Base-by-base conservation (phyloP, 1,284 basidiomycete genomes). In the Microbotryomycetes sp. region DNA sequence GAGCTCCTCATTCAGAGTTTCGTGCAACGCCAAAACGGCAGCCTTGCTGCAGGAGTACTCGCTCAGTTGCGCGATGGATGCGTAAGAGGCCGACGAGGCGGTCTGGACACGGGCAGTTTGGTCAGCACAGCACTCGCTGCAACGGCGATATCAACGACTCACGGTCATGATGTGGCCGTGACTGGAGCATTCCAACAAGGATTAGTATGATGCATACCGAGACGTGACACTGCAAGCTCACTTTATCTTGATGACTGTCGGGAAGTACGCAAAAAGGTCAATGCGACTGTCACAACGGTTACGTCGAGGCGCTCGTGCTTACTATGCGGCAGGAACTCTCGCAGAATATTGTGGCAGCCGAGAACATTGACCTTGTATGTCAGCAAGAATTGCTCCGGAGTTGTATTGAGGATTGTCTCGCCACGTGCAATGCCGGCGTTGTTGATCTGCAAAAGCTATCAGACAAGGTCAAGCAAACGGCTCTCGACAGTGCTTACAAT, bases 391-490 rank as follows among this genome's bases (percentile, higher is more conserved):
- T 64, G 60, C 11, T 69, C 63, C 2, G 60, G 54, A 11, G 45
- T 57, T 15, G 59, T 60, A 51, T 64, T 57, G 52, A 70, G 60
- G 45, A 70, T 70, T 13, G 59, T 66, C 45, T 64, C 58, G 18
- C 66, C 66, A 23, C 61, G 59, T 5, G 67, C 66, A 45, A 70
- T 70, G 3, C 68, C 68, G n/a, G 68, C 68, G 50, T 64, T 64
- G 57, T 70, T 70, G 57, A 70, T 50, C 64, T 68, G 48, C 27
- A 21, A 9, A 41, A 41, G 18, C 9, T 18, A 18, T 41, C 35
- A 41, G 35, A 11, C 35, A 11, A 41, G 35, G 9, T 41, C 35
- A 41, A 41, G 35, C 9, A 41, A 18, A 18, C 35, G 35, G 35
- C 35, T 41, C 35, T 11, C 18, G 35, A 41, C 30, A 5, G 45